Base-by-base conservation (phyloP, 495 filamentous ascomycete species). In the Lophiotrema nucula region DNA sequence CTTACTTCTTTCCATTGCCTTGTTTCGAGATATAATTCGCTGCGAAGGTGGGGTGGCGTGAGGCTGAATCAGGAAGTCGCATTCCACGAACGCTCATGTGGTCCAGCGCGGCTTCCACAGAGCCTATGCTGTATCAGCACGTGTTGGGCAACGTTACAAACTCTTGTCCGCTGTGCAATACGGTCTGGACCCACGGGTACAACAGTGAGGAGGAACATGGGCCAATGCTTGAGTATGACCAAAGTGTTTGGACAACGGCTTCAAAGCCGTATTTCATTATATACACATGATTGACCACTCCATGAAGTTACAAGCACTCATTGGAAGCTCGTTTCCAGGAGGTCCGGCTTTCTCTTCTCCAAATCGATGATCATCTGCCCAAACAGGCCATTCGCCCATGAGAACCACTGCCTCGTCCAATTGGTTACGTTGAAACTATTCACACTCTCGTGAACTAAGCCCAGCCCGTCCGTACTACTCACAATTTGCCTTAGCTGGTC, bases 361-460 rank as follows among this genome's bases (percentile, higher is more conserved):
- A 88, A 62, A 63, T 85, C 81, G 47, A 86, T 63, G 25, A 88
- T 77, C 77, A 84, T 79, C 68, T 85, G 79, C 16, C 83, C 84
- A 68, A 87, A 86, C 46, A 88, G 70, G 12, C 84, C 83, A 66
- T 88, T 87, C n/a, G 82, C 83, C 84, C 84, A 87, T 1, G 79
- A 81, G 60, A 87, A 86, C 83, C 84, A 87, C 64, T 81, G 78
- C 64, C 84, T 72, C 10, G 83, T 82, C 81, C 82, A 87, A 23
- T 74, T 59, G 1, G 44, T 69, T 31, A 62, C 67, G 58, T 84
- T 71, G 38, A 73, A 81, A 6, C 69, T 74, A 65, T 81, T 78
- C 56, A 85, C 72, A 45, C 81, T 84, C 71, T 85, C 82, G 58
- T 86, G 83, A 11, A 85, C 79, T 60, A 85, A 56, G 6, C 83